Evolutionary conservation across 2,329 filamentous ascomycete species (phyloP).

Genomic region (Ilyonectria sp.): DNA sequence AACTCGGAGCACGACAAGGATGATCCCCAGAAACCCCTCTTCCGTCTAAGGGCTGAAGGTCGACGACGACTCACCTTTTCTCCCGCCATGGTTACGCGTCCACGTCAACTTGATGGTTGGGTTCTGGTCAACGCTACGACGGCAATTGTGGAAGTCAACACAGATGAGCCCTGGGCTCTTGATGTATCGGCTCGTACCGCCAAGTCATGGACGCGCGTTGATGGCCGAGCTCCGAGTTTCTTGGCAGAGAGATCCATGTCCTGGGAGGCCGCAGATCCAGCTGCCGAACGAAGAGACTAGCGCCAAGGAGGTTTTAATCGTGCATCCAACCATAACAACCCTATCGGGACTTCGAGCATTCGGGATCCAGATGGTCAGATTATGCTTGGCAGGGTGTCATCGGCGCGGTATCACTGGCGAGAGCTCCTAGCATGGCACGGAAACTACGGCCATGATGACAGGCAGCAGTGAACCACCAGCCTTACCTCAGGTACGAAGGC

Average conservation of each 20-base stretch:
- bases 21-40: constrained; percentile 26
- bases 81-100: constrained; percentile 46
- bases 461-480: not conserved
- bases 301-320: constrained; percentile 46
- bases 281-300: constrained; percentile 46
- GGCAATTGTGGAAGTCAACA: constrained; percentile 40
- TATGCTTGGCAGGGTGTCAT: constrained; percentile 31
- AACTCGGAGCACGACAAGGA: constrained; percentile 22
- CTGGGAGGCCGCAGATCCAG: constrained; percentile 48
- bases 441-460: constrained; percentile 11
- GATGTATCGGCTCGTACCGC: constrained; percentile 46
- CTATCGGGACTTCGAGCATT: constrained; percentile 45
- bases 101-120: constrained; percentile 40
- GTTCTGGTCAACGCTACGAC: constrained; percentile 43
- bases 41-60: constrained; percentile 25
- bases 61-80: constrained; percentile 47
- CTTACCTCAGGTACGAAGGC: not conserved
- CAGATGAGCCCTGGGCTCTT: constrained; percentile 47
- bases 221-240: constrained; percentile 48
- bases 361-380: constrained; percentile 19
- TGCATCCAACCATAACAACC: constrained; percentile 46
- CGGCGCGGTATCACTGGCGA: constrained; percentile 21
- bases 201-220: constrained; percentile 50
- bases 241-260: constrained; percentile 49
- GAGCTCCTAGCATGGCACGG: constrained; percentile 10